Evolutionary conservation across 495 filamentous ascomycete species (phyloP).

Genomic region (Astrothelium subdiscretum): DNA sequence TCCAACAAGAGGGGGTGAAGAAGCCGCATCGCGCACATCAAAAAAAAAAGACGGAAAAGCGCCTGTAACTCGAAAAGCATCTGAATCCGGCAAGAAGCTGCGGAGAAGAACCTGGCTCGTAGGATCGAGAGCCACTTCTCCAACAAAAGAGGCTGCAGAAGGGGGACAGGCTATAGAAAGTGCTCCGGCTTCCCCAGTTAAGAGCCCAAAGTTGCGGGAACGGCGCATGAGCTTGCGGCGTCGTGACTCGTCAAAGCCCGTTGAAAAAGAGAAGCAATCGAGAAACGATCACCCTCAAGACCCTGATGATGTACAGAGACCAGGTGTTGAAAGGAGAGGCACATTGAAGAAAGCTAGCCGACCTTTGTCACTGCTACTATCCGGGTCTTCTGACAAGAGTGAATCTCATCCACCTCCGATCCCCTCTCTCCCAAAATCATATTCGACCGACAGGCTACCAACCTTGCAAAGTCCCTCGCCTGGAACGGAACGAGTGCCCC

Average conservation of each 20-base stretch:
- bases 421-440: constrained; percentile 43
- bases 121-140: not conserved
- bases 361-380: not conserved
- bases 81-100: not conserved
- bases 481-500: constrained; percentile 36
- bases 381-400: not conserved
- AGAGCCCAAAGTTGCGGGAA: not conserved
- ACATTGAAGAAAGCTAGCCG: not conserved
- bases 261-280: not conserved
- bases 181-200: not conserved
- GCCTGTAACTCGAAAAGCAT: not conserved
- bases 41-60: not conserved
- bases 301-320: not conserved
- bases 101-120: not conserved
- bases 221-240: not conserved
- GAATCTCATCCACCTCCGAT: constrained; percentile 18
- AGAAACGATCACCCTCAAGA: not conserved
- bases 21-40: not conserved
- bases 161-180: not conserved
- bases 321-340: not conserved
- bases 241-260: not conserved
- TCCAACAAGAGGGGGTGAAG: not conserved
- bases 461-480: constrained; percentile 32
- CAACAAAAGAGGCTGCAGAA: not conserved
- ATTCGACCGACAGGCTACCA: constrained; percentile 47